These are phyloP conservation scores for Paramyrothecium roridum DNA, from an alignment of 2,329 filamentous ascomycete species.

Conservation along the genomic window DNA sequence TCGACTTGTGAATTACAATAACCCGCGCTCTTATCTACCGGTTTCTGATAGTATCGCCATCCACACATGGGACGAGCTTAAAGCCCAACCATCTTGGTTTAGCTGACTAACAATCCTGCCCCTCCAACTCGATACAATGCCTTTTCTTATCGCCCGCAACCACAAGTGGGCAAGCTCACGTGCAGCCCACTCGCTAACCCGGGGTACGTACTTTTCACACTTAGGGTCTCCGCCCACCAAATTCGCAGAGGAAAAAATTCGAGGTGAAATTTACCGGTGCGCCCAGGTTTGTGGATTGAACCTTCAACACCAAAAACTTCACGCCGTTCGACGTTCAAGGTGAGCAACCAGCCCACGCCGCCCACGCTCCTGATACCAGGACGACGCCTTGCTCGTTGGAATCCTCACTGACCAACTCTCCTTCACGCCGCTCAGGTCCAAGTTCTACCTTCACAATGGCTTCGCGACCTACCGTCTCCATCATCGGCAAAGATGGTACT, in stretches of 20 bases:
- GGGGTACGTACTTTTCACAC: slow-evolving; percentile 19
- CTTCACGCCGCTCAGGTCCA: slow-evolving; percentile 23
- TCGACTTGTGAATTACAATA: neutral
- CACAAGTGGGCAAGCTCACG: neutral
- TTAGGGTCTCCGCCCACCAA: slow-evolving; percentile 42
- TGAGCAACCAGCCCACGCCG: slow-evolving; percentile 18
- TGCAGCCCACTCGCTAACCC: slow-evolving; percentile 19
- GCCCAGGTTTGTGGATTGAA: slow-evolving; percentile 21
- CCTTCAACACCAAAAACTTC: slow-evolving; percentile 31
- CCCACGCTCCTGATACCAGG: neutral
- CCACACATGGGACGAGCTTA: too few relatives aligned
- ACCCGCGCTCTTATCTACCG: too few relatives aligned
- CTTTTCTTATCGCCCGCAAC: too few relatives aligned
- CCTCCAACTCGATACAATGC: too few relatives aligned
- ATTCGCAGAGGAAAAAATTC: slow-evolving; percentile 27
- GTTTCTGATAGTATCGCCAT: too few relatives aligned
- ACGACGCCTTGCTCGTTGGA: neutral
- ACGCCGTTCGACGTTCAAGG: slow-evolving; percentile 39
- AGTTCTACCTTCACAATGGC: slow-evolving; percentile 66
- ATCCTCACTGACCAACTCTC: slow-evolving; percentile 12
- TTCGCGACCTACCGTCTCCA: slow-evolving; percentile 95
- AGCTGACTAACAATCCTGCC: too few relatives aligned
- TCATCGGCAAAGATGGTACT: slow-evolving; percentile 94
- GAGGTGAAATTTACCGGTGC: slow-evolving; percentile 33
- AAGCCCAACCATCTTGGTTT: too few relatives aligned